Evolutionary conservation across 148 eudicot genomes (phyloP).

Genomic region (Rheum nobile): DNA sequence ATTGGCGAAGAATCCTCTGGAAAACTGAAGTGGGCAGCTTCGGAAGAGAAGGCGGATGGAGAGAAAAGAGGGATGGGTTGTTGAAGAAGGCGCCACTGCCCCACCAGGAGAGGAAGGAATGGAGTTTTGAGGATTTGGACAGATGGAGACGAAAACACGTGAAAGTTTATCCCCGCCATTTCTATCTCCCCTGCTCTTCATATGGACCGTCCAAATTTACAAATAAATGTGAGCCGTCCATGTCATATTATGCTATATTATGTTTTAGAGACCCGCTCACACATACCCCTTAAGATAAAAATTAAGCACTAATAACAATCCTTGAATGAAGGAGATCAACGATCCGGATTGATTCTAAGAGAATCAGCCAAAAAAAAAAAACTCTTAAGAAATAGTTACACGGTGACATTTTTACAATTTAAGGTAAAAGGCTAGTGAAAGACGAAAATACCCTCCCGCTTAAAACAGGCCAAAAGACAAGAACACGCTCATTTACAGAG

Average conservation of each 20-base stretch:
- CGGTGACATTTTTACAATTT: too few relatives aligned
- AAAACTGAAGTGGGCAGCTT: neutral
- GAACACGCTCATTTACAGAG: too few relatives aligned
- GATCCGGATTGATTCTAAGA: too few relatives aligned
- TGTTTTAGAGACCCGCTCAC: too few relatives aligned
- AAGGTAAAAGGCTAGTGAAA: too few relatives aligned
- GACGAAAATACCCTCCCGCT: too few relatives aligned
- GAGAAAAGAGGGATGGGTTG: neutral
- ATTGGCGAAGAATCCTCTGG: neutral
- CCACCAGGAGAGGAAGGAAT: neutral
- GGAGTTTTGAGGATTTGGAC: conserved; percentile 5
- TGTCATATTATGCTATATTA: neutral
- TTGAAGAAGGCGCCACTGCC: conserved; percentile 3
- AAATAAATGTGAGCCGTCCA: neutral
- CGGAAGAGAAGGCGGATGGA: neutral
- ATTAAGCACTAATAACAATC: too few relatives aligned
- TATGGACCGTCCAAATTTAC: neutral
- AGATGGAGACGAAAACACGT: neutral
- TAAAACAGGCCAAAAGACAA: too few relatives aligned
- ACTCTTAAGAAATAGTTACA: too few relatives aligned
- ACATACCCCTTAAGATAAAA: too few relatives aligned
- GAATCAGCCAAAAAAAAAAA: too few relatives aligned
- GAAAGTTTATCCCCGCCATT: conserved; percentile 1
- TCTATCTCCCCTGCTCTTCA: neutral
- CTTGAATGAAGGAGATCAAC: too few relatives aligned